Conservation (phyloP, 768 basidiomycete genomes). For the Leccinum incarnatum region DNA sequence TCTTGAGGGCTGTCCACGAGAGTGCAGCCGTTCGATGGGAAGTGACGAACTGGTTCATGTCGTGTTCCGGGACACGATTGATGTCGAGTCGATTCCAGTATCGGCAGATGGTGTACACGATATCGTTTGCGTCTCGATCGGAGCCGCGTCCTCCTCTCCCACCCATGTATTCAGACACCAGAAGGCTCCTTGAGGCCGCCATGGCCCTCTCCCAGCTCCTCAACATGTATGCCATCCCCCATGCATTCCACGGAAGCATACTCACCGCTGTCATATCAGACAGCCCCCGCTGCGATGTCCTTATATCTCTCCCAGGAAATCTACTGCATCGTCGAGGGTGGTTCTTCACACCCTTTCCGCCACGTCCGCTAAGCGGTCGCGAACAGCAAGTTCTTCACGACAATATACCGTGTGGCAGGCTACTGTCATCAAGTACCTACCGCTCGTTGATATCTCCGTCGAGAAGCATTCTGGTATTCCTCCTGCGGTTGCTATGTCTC, state of each 20-base stretch:
- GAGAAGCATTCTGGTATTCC: too few relatives aligned
- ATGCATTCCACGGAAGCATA: slow-evolving; percentile 80
- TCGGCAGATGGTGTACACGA: slow-evolving; percentile 62
- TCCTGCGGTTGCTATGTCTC: too few relatives aligned
- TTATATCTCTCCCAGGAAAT: slow-evolving; percentile 62
- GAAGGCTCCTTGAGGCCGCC: slow-evolving; percentile 76
- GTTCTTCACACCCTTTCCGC: slow-evolving; percentile 71
- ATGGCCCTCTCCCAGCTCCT: slow-evolving; percentile 68
- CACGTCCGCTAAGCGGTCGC: slow-evolving; percentile 74
- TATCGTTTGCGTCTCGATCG: slow-evolving; percentile 76
- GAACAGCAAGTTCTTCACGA: slow-evolving; percentile 60
- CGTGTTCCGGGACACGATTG: slow-evolving; percentile 81
- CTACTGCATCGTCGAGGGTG: slow-evolving; percentile 78
- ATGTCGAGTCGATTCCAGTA: slow-evolving; percentile 85
- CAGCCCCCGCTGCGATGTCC: slow-evolving; percentile 61
- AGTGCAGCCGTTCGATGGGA: slow-evolving; percentile 58
- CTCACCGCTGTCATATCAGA: slow-evolving; percentile 69
- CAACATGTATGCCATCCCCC: slow-evolving; percentile 54
- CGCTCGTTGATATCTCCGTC: too few relatives aligned
- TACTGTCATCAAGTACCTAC: too few relatives aligned
- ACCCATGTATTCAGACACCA: slow-evolving; percentile 62
- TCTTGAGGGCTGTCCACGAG: slow-evolving; percentile 72
- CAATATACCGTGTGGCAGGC: slow-evolving; percentile 10
- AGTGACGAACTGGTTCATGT: slow-evolving; percentile 75
- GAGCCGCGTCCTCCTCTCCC: slow-evolving; percentile 46